phyloP scores from a whole-genome alignment of 805 yeast species.

The Yarrowia divulgata region DNA sequence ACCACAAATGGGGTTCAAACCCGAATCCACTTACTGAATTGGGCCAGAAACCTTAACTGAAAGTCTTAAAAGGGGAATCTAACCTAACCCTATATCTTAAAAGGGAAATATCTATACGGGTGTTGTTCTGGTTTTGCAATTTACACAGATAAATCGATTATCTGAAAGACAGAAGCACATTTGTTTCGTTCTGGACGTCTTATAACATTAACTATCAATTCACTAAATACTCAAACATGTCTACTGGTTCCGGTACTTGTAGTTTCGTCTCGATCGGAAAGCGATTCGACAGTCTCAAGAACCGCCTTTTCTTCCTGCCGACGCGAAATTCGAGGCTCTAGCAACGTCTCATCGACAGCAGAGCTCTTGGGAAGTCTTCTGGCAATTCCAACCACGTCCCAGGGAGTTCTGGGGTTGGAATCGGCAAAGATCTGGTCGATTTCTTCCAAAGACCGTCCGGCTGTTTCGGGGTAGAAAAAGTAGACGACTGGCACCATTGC shows the following conservation, averaged over 20 bases:
- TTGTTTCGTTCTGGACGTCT: too few species aligned
- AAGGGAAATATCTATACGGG: too few species aligned
- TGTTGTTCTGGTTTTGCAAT: too few species aligned
- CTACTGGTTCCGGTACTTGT: not conserved
- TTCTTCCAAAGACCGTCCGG: constrained; percentile 10
- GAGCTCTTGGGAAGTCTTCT: constrained; percentile 9
- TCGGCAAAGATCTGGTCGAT: constrained; percentile 25
- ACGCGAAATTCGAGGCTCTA: not conserved
- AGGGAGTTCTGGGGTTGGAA: constrained; percentile 18
- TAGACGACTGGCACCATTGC: constrained; percentile 13
- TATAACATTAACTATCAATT: too few species aligned
- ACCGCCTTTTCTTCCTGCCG: not conserved
- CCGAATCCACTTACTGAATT: not conserved
- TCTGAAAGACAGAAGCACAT: too few species aligned
- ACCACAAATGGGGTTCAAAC: not conserved
- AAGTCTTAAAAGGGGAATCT: too few species aligned
- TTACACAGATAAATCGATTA: too few species aligned
- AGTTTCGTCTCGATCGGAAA: not conserved
- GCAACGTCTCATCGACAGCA: not conserved
- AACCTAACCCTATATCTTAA: too few species aligned
- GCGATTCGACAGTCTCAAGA: constrained; percentile 1
- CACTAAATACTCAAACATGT: not conserved
- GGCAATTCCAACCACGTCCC: constrained; percentile 14
- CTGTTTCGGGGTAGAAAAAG: constrained; percentile 25
- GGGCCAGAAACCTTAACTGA: too few species aligned